phyloP scores from a whole-genome alignment of 768 basidiomycete genomes.

The Lactarius deliciosus region DNA sequence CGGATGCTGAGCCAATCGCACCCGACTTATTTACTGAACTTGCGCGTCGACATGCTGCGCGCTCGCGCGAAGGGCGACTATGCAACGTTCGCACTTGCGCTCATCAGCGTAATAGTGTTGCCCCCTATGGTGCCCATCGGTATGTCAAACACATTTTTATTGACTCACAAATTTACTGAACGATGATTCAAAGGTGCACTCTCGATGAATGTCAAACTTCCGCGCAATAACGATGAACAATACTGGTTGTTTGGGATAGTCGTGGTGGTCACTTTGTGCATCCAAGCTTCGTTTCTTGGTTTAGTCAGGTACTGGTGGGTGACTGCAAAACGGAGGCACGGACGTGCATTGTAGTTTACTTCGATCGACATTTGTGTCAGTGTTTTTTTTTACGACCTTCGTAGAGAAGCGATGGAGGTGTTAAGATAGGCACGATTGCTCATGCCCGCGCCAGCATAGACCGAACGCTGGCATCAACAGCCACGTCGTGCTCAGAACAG shows the following conservation, averaged over 20 bases:
- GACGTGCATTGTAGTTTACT: not conserved
- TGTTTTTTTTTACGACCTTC: not conserved
- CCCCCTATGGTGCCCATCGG: constrained; percentile 62
- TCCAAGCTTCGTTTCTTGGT: constrained; percentile 45
- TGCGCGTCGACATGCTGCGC: constrained; percentile 59
- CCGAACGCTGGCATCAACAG: not conserved
- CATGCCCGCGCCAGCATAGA: not conserved
- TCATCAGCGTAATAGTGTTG: constrained; percentile 65
- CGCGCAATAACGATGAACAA: constrained; percentile 49
- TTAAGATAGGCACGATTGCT: not conserved
- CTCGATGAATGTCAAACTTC: constrained; percentile 66
- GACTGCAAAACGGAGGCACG: constrained; percentile 45
- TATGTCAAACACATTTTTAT: constrained; percentile 35
- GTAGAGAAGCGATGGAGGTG: not conserved
- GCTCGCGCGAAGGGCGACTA: constrained; percentile 65
- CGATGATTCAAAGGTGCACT: constrained; percentile 50
- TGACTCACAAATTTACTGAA: not conserved
- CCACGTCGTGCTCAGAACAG: not conserved
- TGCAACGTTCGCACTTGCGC: constrained; percentile 62
- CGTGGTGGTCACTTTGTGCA: constrained; percentile 45
- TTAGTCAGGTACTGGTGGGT: constrained; percentile 67
- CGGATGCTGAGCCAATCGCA: constrained; percentile 86
- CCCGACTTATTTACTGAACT: constrained; percentile 78
- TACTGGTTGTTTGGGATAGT: constrained; percentile 58
- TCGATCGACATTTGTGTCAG: not conserved